Evolutionary conservation across 805 yeast species (phyloP).

Genomic region (Candida schatavii): DNA sequence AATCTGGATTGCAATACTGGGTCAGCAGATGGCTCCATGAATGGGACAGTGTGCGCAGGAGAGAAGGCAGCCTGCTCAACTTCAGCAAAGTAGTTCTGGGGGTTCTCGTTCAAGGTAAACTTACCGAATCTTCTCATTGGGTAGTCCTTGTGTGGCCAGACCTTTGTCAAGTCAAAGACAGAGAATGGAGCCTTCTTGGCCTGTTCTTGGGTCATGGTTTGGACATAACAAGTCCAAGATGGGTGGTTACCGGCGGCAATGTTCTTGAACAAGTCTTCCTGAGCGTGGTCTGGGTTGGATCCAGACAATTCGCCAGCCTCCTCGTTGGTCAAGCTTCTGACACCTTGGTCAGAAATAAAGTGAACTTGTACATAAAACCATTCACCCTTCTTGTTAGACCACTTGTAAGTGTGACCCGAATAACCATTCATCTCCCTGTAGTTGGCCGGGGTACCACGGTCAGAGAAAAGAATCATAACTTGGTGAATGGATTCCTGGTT

Average conservation of each 20-base stretch:
- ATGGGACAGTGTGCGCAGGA: conserved; percentile 72
- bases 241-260: conserved; percentile 79
- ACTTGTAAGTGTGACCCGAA: conserved; percentile 82
- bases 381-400: conserved; percentile 72
- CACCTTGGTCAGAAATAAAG: conserved; percentile 63
- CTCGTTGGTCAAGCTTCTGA: conserved; percentile 51
- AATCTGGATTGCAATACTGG: conserved; percentile 75
- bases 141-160: conserved; percentile 86
- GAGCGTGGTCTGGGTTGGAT: conserved; percentile 78
- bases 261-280: conserved; percentile 73
- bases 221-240: conserved; percentile 81
- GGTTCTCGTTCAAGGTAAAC: conserved; percentile 75
- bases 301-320: conserved; percentile 70
- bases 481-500: conserved; percentile 78
- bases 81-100: conserved; percentile 81
- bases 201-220: conserved; percentile 81
- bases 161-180: conserved; percentile 86
- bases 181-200: conserved; percentile 75
- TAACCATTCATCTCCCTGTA: conserved; percentile 80
- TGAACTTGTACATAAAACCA: conserved; percentile 81
- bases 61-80: conserved; percentile 61
- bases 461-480: conserved; percentile 68
- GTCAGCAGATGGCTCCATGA: conserved; percentile 73
- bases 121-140: conserved; percentile 87
- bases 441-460: conserved; percentile 78